Conservation (phyloP, 1,284 basidiomycete genomes). For the Moniliophthora roreri region DNA sequence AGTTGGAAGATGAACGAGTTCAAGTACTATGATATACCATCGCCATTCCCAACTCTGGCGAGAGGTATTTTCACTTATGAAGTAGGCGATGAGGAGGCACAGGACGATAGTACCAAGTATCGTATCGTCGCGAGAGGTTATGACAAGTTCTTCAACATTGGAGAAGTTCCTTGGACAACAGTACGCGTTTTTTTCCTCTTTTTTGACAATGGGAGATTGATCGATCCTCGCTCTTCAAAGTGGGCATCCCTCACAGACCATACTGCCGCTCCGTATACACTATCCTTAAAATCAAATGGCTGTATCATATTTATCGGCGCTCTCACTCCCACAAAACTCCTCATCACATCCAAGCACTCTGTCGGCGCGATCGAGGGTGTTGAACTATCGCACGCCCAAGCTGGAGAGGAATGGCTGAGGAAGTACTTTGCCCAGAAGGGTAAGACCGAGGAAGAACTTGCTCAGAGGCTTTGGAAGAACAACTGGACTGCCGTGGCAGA, state of each 20-base stretch:
- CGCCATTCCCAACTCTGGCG: slow-evolving; percentile 90
- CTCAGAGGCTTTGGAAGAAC: slow-evolving; percentile 74
- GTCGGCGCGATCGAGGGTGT: slow-evolving; percentile 51
- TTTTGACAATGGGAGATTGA: slow-evolving; percentile 4
- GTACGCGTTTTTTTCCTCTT: slow-evolving; percentile 46
- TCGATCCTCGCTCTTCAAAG: slow-evolving; percentile 40
- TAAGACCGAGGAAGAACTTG: slow-evolving; percentile 76
- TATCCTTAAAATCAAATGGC: slow-evolving; percentile 96
- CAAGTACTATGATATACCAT: slow-evolving; percentile 87
- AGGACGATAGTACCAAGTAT: slow-evolving; percentile 33
- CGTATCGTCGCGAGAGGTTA: slow-evolving; percentile 91
- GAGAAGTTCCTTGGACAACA: slow-evolving; percentile 92
- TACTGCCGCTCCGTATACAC: slow-evolving; percentile 80
- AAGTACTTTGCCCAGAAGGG: slow-evolving; percentile 67
- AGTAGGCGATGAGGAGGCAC: slow-evolving; percentile 21
- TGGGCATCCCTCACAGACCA: slow-evolving; percentile 77
- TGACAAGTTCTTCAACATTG: slow-evolving; percentile 99
- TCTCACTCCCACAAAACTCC: slow-evolving; percentile 70
- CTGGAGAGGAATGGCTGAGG: slow-evolving; percentile 82
- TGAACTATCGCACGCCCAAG: slow-evolving; percentile 67
- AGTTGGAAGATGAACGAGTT: slow-evolving; percentile 98
- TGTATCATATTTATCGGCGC: slow-evolving; percentile 98
- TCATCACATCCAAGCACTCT: slow-evolving; percentile 94
- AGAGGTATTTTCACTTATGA: slow-evolving; percentile 78
- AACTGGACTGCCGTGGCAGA: slow-evolving; percentile 92